phyloP scores from a whole-genome alignment of 2,329 filamentous ascomycete genomes.

The Ceratocystis smalleyi region DNA sequence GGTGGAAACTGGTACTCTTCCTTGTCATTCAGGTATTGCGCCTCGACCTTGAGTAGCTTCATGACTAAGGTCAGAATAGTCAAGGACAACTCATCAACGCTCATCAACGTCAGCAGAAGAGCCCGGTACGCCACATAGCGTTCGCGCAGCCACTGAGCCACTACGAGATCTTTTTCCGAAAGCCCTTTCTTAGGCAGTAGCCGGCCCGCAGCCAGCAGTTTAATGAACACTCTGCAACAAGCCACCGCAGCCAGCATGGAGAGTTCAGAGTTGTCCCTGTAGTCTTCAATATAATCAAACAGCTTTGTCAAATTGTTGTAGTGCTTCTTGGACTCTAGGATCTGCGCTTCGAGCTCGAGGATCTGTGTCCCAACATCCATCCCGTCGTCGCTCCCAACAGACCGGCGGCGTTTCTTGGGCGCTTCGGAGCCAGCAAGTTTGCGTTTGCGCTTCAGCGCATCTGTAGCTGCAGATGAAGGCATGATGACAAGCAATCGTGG shows the following conservation, averaged over 20 bases:
- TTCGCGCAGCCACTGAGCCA: constrained; percentile 65
- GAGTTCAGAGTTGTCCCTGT: constrained; percentile 35
- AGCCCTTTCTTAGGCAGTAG: constrained; percentile 49
- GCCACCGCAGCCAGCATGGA: constrained; percentile 59
- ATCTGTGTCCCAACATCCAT: constrained; percentile 47
- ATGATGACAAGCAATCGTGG: neutral
- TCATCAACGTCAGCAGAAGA: constrained; percentile 45
- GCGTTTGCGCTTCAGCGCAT: constrained; percentile 38
- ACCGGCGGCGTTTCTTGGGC: constrained; percentile 36
- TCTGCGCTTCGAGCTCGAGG: constrained; percentile 59
- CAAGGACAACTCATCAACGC: constrained; percentile 46
- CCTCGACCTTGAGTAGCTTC: constrained; percentile 70
- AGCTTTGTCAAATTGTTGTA: constrained; percentile 80
- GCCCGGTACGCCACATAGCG: constrained; percentile 56
- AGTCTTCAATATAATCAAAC: constrained; percentile 39
- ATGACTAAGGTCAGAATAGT: constrained; percentile 66
- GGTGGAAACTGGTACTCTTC: constrained; percentile 52
- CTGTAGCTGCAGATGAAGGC: constrained; percentile 14
- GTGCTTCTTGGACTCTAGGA: constrained; percentile 72
- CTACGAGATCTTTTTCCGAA: constrained; percentile 57
- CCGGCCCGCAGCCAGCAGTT: constrained; percentile 58
- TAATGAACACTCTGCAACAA: constrained; percentile 72
- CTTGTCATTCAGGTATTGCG: constrained; percentile 42
- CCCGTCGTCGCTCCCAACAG: constrained; percentile 34
- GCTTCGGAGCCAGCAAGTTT: constrained; percentile 26